Conservation (phyloP, 495 filamentous ascomycete genomes). For the Choiromyces venosus region DNA sequence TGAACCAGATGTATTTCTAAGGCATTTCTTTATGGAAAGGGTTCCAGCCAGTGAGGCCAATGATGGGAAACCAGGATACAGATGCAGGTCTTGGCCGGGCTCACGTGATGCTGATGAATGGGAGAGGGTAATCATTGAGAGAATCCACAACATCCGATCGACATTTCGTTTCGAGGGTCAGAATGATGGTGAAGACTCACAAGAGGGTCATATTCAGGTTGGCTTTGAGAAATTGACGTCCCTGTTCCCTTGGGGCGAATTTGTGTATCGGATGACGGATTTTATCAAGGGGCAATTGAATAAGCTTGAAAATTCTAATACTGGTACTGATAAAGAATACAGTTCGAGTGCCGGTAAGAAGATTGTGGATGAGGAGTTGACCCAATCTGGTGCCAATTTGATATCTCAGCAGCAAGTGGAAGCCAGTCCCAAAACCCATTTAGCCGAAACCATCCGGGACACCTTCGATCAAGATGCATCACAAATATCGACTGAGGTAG, state of each 20-base stretch:
- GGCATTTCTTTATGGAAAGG: constrained; percentile 24
- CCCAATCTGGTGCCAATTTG: neutral
- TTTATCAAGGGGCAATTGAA: constrained; percentile 17
- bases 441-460: neutral
- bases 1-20: constrained; percentile 24
- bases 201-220: neutral
- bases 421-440: neutral
- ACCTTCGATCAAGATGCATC: neutral
- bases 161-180: constrained; percentile 7
- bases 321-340: neutral
- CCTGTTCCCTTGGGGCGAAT: constrained; percentile 22
- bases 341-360: neutral
- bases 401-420: neutral
- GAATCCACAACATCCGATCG: constrained; percentile 14
- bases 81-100: constrained; percentile 21
- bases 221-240: constrained; percentile 18
- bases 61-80: neutral
- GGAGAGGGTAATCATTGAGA: constrained; percentile 10
- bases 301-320: constrained; percentile 12
- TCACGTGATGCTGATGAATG: constrained; percentile 15
- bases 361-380: neutral
- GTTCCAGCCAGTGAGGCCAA: neutral
- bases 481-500: constrained; percentile 4
- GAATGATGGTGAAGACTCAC: constrained; percentile 1
- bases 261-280: constrained; percentile 17